These are phyloP conservation scores for Bipolaris zeicola DNA, from an alignment of 2,329 filamentous ascomycete species.

Conservation along the genomic window DNA sequence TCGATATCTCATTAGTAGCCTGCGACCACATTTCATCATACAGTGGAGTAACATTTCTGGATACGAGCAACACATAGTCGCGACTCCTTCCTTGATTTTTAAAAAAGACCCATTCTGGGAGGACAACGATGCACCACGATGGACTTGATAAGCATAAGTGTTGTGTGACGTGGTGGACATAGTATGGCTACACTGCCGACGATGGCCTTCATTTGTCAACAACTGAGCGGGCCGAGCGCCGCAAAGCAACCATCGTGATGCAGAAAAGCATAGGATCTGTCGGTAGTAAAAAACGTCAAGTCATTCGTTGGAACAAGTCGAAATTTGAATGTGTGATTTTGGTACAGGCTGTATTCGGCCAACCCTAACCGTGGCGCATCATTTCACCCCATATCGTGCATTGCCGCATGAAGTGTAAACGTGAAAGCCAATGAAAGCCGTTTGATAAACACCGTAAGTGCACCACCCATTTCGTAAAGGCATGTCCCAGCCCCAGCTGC, in stretches of 20 bases:
- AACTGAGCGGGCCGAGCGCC: conserved; percentile 12
- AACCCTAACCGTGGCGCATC: conserved; percentile 41
- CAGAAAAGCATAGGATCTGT: neutral
- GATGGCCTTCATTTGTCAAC: conserved; percentile 28
- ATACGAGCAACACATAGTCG: conserved; percentile 29
- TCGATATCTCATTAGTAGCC: neutral
- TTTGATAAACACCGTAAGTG: conserved; percentile 49
- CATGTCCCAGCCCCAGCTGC: conserved; percentile 45
- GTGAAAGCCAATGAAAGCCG: conserved; percentile 49
- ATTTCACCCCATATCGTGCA: conserved; percentile 41
- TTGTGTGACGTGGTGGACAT: conserved; percentile 45
- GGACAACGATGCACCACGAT: conserved; percentile 26
- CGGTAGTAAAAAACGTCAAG: conserved; percentile 1
- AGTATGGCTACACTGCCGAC: conserved; percentile 32
- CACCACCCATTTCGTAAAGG: conserved; percentile 47
- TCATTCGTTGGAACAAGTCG: conserved; percentile 36
- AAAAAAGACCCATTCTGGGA: conserved; percentile 17
- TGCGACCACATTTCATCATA: neutral
- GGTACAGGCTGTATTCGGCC: conserved; percentile 46
- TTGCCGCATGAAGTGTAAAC: conserved; percentile 45
- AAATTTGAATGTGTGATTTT: conserved; percentile 49
- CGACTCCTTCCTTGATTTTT: conserved; percentile 11
- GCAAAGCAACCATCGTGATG: conserved; percentile 2
- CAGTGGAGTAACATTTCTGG: conserved; percentile 1
- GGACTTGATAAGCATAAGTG: conserved; percentile 19